Percentiles rank a stretch among this genome's conserved stretches.
These are phyloP conservation scores for Bidens hawaiensis DNA, from an alignment of 140 eudicot species.

Conservation along the genomic window DNA sequence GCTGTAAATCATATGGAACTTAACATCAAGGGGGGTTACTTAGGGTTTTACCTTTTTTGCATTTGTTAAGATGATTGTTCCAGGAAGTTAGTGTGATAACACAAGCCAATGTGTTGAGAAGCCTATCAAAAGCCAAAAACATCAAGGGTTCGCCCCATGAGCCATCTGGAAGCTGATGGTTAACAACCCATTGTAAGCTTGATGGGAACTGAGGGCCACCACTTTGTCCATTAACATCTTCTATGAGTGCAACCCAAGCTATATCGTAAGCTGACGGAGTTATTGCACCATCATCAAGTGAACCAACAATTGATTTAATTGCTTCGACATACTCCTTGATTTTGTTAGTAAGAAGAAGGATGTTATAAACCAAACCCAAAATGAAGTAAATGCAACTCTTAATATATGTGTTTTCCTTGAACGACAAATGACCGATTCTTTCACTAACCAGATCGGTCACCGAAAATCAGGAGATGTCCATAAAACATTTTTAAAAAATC, in stretches of 20 bases:
- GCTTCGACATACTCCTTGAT: constrained; percentile 22
- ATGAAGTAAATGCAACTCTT: too few species aligned
- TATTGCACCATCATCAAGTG: constrained; percentile 61
- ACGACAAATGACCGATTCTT: too few species aligned
- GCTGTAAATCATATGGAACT: too few species aligned
- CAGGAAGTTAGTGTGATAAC: constrained; percentile 3
- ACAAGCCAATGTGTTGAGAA: constrained; percentile 12
- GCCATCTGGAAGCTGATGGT: constrained; percentile 12
- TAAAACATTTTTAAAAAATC: too few species aligned
- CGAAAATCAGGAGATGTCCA: too few species aligned
- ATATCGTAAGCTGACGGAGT: constrained; percentile 61
- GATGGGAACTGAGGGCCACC: constrained; percentile 11
- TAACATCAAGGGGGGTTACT: not conserved
- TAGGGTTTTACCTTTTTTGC: constrained; percentile 5
- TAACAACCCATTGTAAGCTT: constrained; percentile 5
- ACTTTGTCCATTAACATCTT: not conserved
- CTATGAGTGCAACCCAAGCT: constrained; percentile 58
- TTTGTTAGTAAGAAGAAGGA: too few species aligned
- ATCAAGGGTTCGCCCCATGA: constrained; percentile 10
- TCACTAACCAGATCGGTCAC: too few species aligned
- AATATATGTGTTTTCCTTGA: too few species aligned
- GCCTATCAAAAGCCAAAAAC: constrained; percentile 13
- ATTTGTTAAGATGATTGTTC: not conserved
- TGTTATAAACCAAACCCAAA: too few species aligned
- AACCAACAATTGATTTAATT: constrained; percentile 34